A percentile compares a stretch with the other conserved stretches of the same genome.
These are phyloP conservation scores for Mesotaenium endlicherianum DNA, from an alignment of 139 green algal species.

Conservation along the genomic window DNA sequence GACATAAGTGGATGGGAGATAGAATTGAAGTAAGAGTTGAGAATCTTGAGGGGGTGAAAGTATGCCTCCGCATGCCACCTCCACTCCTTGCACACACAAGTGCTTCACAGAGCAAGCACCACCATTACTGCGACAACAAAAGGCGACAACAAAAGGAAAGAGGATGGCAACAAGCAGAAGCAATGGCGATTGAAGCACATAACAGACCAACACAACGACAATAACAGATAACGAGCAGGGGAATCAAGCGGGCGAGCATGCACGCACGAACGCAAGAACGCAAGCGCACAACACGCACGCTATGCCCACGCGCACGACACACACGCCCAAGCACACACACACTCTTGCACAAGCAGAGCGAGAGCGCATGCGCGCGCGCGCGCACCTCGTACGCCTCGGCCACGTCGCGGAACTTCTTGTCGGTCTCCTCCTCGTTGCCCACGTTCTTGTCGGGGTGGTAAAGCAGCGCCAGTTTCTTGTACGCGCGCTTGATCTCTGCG, in stretches of 20 bases:
- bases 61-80: too few species aligned
- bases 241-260: neutral
- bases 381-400: slow-evolving; percentile 57
- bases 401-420: slow-evolving; percentile 55
- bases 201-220: neutral
- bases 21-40: neutral
- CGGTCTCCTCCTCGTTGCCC: slow-evolving; percentile 56
- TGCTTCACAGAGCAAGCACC: too few species aligned
- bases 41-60: neutral
- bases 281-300: neutral
- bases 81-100: too few species aligned
- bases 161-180: neutral
- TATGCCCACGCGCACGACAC: neutral
- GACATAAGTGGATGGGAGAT: neutral
- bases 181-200: neutral
- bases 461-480: slow-evolving; percentile 55
- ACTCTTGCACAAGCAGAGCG: neutral
- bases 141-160: neutral
- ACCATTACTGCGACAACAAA: too few species aligned
- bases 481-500: slow-evolving; percentile 52
- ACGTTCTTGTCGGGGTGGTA: slow-evolving; percentile 58
- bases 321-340: neutral
- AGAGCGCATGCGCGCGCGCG: neutral
- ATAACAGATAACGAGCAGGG: neutral
- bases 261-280: neutral